phyloP scores from a whole-genome alignment of 2,329 filamentous ascomycete species.

The Colletotrichum lupini region DNA sequence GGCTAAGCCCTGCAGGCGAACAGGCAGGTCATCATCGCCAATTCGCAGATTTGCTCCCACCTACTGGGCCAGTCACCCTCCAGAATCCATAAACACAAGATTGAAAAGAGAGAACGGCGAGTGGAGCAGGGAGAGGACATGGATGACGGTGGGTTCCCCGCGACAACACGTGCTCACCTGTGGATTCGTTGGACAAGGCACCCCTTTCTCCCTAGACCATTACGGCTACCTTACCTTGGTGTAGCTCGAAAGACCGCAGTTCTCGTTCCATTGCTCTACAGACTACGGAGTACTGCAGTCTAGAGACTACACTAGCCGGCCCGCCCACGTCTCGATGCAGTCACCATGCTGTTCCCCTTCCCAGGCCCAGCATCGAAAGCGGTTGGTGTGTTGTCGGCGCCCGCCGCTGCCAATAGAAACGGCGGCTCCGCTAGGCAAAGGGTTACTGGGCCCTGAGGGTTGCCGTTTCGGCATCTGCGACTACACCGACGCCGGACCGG shows the following conservation, averaged over 20 bases:
- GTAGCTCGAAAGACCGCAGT: not conserved
- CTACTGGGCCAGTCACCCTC: not conserved
- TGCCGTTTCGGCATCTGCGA: not conserved
- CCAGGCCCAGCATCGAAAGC: not conserved
- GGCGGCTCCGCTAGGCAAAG: not conserved
- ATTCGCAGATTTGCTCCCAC: not conserved
- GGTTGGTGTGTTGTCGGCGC: not conserved
- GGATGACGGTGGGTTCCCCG: constrained; percentile 2
- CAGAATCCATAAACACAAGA: not conserved
- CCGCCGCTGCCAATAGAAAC: not conserved
- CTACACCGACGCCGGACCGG: not conserved
- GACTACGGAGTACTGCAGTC: not conserved
- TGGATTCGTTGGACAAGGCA: not conserved
- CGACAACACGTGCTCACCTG: constrained; percentile 18
- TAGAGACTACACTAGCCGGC: too few relatives aligned
- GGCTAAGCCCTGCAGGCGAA: constrained; percentile 21
- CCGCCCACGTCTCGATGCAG: not conserved
- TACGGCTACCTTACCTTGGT: not conserved
- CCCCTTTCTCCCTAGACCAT: not conserved
- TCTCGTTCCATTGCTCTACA: not conserved
- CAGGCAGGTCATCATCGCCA: constrained; percentile 1
- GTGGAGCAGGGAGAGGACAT: constrained; percentile 17
- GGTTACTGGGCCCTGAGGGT: not conserved
- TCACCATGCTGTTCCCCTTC: not conserved
- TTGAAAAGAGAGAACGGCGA: constrained; percentile 4